Base-by-base conservation (phyloP, 345 rosid genomes). In the Lagerstroemia speciosa region DNA sequence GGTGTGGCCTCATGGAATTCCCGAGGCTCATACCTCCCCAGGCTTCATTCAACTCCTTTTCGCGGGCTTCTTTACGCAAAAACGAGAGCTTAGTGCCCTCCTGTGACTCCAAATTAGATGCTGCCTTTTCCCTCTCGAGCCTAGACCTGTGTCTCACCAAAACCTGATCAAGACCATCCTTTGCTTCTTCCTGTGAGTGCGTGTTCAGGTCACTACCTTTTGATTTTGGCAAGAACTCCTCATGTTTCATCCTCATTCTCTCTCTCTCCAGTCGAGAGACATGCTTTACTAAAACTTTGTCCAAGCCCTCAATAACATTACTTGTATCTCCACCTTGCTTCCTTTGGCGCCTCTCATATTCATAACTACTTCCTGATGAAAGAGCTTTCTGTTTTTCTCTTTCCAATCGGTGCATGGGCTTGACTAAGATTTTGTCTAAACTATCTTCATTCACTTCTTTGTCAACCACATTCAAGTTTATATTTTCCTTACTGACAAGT, bases 21-120 rank as follows among this genome's bases (percentile, higher is more conserved):
- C 90, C 95, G 32, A 94, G 84, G 76, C 91, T 86, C 52, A 94
- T 70, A 57, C 98, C 99, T 74, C 93, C 96, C 98, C 98, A 88
- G 70, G 89, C 83, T 79, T 87, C 96, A 74, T 79, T 86, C 82
- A 94, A 73, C 80, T 94, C 99, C 78, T 75, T 88, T 12, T 88
- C 92, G 72, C 89, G 82, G 50, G 84, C 88, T 79, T 85, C 79
- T 83, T 77, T 88, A 26, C 97, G 92, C 20, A 83, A 71, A 32
- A 76, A 74, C 3, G 73, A 69, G 8, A 67, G 48, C 67, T 77
- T 78, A 57, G 45, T 70, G 52, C 58, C 75, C 24, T 75, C 84
- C 61, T 57, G 78, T 29, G 77, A 62, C 63, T 79, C 69, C 50
- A 71, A 71, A 12, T 72, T 72, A 20, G 69, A 72, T 12, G 71